phyloP scores from a whole-genome alignment of 139 green algal genomes.

The Chlamydomonas asymmetrica region DNA sequence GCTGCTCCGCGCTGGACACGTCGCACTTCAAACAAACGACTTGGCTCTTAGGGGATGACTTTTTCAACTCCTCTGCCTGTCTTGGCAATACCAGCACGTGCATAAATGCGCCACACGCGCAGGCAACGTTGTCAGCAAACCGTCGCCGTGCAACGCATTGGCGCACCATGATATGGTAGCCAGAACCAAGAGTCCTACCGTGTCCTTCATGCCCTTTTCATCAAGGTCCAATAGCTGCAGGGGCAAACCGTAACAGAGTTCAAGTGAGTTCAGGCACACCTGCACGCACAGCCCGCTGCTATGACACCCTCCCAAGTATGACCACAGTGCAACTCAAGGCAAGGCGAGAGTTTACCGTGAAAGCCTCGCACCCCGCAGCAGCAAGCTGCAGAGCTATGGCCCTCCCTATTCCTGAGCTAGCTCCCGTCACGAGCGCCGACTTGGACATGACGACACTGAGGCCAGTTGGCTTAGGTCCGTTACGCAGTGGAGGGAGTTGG shows the following conservation, averaged over 20 bases:
- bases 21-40: conserved; percentile 12
- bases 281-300: too few relatives aligned
- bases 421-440: conserved; percentile 46
- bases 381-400: conserved; percentile 30
- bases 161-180: conserved; percentile 4
- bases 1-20: conserved; percentile 38
- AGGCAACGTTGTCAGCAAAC: not conserved
- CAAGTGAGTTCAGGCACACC: not conserved
- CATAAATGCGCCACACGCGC: not conserved
- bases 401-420: conserved; percentile 38
- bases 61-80: not conserved
- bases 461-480: too few relatives aligned
- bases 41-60: not conserved
- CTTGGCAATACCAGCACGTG: not conserved
- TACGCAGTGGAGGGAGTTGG: too few relatives aligned
- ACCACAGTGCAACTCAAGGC: not conserved
- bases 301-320: too few relatives aligned
- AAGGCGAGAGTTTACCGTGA: conserved; percentile 38
- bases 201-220: conserved; percentile 14
- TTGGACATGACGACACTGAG: too few relatives aligned
- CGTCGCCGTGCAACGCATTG: not conserved
- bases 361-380: conserved; percentile 24
- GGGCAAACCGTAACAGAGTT: not conserved
- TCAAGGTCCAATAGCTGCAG: conserved; percentile 39
- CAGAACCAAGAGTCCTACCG: not conserved